Base-by-base conservation (phyloP, 2,329 filamentous ascomycete genomes). In the Didymella lethalis region DNA sequence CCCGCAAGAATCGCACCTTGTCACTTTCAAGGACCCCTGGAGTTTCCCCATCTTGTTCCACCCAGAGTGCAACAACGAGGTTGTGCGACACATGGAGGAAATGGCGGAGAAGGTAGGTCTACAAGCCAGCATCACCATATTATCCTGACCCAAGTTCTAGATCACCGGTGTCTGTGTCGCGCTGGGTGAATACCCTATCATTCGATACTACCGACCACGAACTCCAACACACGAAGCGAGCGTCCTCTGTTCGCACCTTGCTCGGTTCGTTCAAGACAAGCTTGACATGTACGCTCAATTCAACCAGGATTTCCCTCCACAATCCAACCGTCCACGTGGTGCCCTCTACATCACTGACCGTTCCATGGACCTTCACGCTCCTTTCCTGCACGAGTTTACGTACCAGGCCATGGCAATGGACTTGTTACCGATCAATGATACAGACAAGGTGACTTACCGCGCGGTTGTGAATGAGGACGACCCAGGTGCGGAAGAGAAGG, bases 331-430 rank as follows among this genome's bases (percentile, higher is more conserved):
- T 52, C 94, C 93, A 7, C 89, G 91, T 64, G 92, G 92, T 38
- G 87, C 93, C 0, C 85, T 99, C 0, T 82, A 97, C 70, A 90
- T 99, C 61, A 91, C 93, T 1, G 95, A 98, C 76, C 87, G 95
- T 62, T 92, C 93, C 7, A 95, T 99, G 90, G 95, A 99, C 75
- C 79, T 97, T 3, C 87, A 90, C 79, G 89, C 94, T 0, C 95
- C 95, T 1, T 80, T 98, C 11, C 75, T 98, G 4, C 95, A 99
- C 78, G 95, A 99, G 72, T 97, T 99, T 75, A 97, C 95, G 12
- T 99, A 98, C 75, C 95, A 99, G 78, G 93, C 95, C 49, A 98
- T 99, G 94, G 94, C 92, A 3, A 92, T 97, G 76, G 95, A 99
- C 74, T 82, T 99, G 8, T 81, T 99, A 29, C 90, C 90, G 0